phyloP scores from a whole-genome alignment of 2,329 filamentous ascomycete genomes.

The Akanthomyces dipterigenus region DNA sequence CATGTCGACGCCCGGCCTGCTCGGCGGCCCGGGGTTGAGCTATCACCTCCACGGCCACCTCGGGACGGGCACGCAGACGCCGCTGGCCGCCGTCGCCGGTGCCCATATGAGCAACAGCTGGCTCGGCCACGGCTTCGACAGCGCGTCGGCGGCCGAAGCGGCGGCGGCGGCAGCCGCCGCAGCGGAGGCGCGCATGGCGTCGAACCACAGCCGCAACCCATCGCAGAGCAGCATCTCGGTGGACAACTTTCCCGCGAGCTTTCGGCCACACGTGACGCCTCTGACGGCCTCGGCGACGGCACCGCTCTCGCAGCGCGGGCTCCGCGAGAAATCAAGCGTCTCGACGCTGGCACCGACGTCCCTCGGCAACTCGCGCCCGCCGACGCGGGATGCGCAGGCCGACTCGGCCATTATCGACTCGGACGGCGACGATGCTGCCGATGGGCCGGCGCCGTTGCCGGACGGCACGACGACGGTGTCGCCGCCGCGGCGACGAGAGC shows the following conservation, averaged over 20 bases:
- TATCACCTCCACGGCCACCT: slow-evolving; percentile 83
- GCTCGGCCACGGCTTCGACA: slow-evolving; percentile 21
- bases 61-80: slow-evolving; percentile 69
- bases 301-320: slow-evolving; percentile 32
- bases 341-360: slow-evolving; percentile 54
- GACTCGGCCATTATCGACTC: slow-evolving; percentile 35
- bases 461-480: slow-evolving; percentile 16
- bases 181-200: slow-evolving; percentile 15
- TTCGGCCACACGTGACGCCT: slow-evolving; percentile 25
- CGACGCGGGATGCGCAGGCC: slow-evolving; percentile 44
- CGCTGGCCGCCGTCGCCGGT: slow-evolving; percentile 71
- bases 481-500: slow-evolving; percentile 58
- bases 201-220: slow-evolving; percentile 35
- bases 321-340: slow-evolving; percentile 55
- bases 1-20: slow-evolving; percentile 54
- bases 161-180: neutral
- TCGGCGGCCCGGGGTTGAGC: slow-evolving; percentile 69
- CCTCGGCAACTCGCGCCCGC: slow-evolving; percentile 46
- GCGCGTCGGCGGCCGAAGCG: neutral
- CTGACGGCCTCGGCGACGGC: neutral
- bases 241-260: slow-evolving; percentile 29
- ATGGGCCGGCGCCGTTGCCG: slow-evolving; percentile 12
- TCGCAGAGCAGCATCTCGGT: slow-evolving; percentile 42
- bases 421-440: slow-evolving; percentile 23
- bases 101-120: slow-evolving; percentile 40